Base-by-base conservation (phyloP, 495 filamentous ascomycete species). In the Tuber brumale region DNA sequence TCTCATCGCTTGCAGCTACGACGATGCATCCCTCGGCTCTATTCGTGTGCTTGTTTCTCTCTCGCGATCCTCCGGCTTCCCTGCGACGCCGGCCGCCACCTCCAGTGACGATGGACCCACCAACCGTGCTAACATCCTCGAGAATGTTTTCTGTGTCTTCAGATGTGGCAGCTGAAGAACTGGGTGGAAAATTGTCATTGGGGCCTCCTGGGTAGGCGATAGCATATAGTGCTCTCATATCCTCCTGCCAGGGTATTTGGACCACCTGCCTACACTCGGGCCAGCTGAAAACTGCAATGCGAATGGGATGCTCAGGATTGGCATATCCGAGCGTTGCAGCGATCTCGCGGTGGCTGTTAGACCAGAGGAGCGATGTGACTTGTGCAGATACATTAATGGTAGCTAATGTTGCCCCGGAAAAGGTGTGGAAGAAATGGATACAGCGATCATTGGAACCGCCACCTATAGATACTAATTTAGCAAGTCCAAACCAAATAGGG, bases 211-310 rank as follows among this genome's bases (percentile, higher is more conserved):
- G 91, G 83, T 91, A 93, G 14, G 89, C 82, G 74, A 94, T 89
- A 7, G 91, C 92, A 80, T 91, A 94, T 76, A 95, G 86, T 51
- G 92, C 94, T 48, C 92, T 88, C 81, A 93, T 91, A 76, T 95
- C 91, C 70, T 91, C 90, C 42, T 88, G 89, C 95, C 93, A 98
- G 5, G 96, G 94, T 37, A 99, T 93, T 37, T 91, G 90, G 19
- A 94, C 92, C 6, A 97, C 89, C 78, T 97, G 93, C 75, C 89
- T 89, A 85, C 95, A 98, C 72, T 92, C 92, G 2, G 95, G 95
- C 96, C 96, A 98, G 51, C 92, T 91, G 85, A 97, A 99, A 31
- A 99, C 92, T 31, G 94, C 96, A 77, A 99, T 93, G 41, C 95
- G 91, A 79, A 91, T 92, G 0, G 92, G 90, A 78, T 99, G 95